Conservation (phyloP, 805 yeast genomes). For the Candida berthetii region DNA sequence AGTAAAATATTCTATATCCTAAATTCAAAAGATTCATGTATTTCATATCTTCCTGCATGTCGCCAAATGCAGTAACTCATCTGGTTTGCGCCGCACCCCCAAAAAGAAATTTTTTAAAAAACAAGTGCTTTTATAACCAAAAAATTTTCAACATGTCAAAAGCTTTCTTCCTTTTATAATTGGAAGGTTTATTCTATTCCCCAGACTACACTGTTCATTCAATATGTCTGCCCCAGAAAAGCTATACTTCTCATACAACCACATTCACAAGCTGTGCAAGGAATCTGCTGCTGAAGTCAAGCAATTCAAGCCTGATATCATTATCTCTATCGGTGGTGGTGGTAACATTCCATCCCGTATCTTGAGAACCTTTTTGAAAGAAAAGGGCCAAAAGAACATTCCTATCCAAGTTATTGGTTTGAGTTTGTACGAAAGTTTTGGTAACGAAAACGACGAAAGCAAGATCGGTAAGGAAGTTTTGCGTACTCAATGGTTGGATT, state of each 20-base stretch:
- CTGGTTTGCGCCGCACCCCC: not conserved
- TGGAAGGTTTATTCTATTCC: not conserved
- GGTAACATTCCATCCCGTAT: constrained; percentile 62
- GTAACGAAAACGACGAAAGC: constrained; percentile 33
- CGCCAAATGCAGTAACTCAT: not conserved
- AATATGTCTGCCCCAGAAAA: constrained; percentile 26
- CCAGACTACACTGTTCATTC: not conserved
- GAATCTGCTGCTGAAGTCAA: constrained; percentile 48
- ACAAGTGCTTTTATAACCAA: not conserved
- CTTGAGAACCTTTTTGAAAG: constrained; percentile 55
- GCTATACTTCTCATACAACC: constrained; percentile 67
- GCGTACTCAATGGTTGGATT: constrained; percentile 88
- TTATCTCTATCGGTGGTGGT: constrained; percentile 69
- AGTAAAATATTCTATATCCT: no score
- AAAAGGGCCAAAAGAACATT: constrained; percentile 54
- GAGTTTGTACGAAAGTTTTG: constrained; percentile 55
- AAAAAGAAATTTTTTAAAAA: not conserved
- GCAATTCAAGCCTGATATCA: constrained; percentile 42
- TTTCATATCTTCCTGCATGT: not conserved
- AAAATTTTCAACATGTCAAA: not conserved
- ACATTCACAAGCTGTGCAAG: constrained; percentile 80
- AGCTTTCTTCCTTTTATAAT: not conserved
- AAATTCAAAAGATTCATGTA: no score
- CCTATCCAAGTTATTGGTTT: constrained; percentile 69
- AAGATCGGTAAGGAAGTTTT: constrained; percentile 73